phyloP scores from a whole-genome alignment of 1,284 basidiomycete species.

The Trametes hirsuta region DNA sequence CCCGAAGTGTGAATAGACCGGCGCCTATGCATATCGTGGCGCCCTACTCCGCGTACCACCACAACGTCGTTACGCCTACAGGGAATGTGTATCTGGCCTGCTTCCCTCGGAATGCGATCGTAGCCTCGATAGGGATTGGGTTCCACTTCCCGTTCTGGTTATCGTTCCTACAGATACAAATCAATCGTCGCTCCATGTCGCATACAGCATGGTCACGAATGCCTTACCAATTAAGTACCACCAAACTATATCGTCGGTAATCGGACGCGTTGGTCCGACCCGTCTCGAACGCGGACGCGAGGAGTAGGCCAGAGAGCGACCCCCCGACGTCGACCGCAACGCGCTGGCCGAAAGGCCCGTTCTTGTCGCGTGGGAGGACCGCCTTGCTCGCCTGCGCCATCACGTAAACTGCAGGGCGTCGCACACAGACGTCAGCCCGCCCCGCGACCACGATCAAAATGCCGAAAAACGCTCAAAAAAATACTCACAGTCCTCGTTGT shows the following conservation, averaged over 20 bases:
- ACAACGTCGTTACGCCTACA: constrained; percentile 54
- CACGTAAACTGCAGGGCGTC: constrained; percentile 54
- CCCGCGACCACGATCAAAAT: not conserved
- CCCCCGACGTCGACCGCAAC: constrained; percentile 65
- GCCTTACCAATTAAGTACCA: constrained; percentile 59
- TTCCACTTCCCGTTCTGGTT: constrained; percentile 53
- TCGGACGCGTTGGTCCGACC: constrained; percentile 53
- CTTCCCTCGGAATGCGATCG: constrained; percentile 69
- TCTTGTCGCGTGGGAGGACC: constrained; percentile 63
- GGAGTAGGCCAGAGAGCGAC: constrained; percentile 53
- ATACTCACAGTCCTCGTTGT: constrained; percentile 72
- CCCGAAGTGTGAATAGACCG: too few species aligned
- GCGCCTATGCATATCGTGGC: too few species aligned
- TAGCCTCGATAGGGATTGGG: constrained; percentile 58
- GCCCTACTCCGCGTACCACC: constrained; percentile 40
- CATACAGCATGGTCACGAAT: constrained; percentile 4
- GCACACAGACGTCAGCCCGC: not conserved
- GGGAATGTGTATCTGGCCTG: constrained; percentile 71
- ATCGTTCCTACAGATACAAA: constrained; percentile 45
- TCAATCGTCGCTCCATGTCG: not conserved
- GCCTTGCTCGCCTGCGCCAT: constrained; percentile 78
- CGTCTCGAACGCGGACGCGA: constrained; percentile 67
- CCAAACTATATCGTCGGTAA: constrained; percentile 64
- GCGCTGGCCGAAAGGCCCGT: constrained; percentile 70
- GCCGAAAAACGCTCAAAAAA: not conserved